These are phyloP conservation scores for Trichoderma koningii DNA, from an alignment of 2,329 filamentous ascomycete species.

Conservation along the genomic window DNA sequence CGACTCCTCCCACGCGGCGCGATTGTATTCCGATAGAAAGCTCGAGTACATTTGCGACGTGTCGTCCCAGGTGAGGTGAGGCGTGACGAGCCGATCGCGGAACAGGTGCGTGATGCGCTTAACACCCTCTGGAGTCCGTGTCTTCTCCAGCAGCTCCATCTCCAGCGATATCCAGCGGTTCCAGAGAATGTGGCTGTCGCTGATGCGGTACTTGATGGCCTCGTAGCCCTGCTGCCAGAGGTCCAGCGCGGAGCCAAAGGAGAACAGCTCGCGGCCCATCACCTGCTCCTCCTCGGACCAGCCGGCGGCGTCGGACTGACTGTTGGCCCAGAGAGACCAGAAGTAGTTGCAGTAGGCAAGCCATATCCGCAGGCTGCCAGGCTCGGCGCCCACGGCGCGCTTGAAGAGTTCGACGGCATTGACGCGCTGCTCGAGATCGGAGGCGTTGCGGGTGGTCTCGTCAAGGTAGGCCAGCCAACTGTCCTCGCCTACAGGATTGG, in stretches of 20 bases:
- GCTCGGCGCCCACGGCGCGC: slow-evolving; percentile 69
- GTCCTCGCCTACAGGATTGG: slow-evolving; percentile 69
- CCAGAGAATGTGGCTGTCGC: slow-evolving; percentile 78
- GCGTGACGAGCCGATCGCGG: slow-evolving; percentile 68
- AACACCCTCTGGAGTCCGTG: slow-evolving; percentile 58
- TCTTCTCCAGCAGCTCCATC: slow-evolving; percentile 64
- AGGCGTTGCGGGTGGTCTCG: slow-evolving; percentile 64
- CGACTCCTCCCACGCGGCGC: slow-evolving; percentile 68
- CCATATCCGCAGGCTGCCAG: slow-evolving; percentile 74
- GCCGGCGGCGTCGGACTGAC: slow-evolving; percentile 55
- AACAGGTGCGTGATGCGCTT: slow-evolving; percentile 69
- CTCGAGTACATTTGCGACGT: slow-evolving; percentile 75
- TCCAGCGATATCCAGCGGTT: slow-evolving; percentile 75
- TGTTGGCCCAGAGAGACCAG: slow-evolving; percentile 67
- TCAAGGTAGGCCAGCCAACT: slow-evolving; percentile 77
- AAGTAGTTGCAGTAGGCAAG: slow-evolving; percentile 77
- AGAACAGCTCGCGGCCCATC: slow-evolving; percentile 71
- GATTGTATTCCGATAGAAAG: slow-evolving; percentile 72
- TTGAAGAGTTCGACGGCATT: slow-evolving; percentile 72
- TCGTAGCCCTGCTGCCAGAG: slow-evolving; percentile 73
- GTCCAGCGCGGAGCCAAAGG: slow-evolving; percentile 64
- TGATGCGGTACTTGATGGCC: slow-evolving; percentile 71
- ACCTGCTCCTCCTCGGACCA: slow-evolving; percentile 69
- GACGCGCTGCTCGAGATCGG: slow-evolving; percentile 67
- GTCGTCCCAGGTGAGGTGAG: slow-evolving; percentile 73